A percentile compares a stretch with the other conserved stretches of the same genome.
Evolutionary conservation across 108 stramenopile genomes (phyloP).

Genomic region (Hondaea fermentalgiana): DNA sequence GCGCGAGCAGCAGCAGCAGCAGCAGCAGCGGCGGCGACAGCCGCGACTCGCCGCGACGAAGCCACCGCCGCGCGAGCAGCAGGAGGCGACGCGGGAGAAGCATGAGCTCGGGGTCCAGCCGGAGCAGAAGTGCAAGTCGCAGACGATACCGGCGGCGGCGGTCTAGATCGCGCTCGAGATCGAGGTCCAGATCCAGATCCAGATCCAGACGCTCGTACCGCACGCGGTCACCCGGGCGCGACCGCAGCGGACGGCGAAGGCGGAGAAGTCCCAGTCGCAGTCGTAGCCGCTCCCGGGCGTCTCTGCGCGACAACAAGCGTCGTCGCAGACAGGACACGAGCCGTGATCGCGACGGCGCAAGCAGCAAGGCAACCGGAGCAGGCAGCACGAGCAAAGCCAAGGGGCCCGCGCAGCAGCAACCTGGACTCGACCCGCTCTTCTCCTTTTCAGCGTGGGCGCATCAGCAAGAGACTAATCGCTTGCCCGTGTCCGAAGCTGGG

Average conservation of each 20-base stretch:
- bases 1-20: too few relatives aligned
- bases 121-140: too few relatives aligned
- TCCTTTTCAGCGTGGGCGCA: not conserved
- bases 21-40: too few relatives aligned
- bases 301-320: not conserved
- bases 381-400: not conserved
- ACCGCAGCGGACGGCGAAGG: not conserved
- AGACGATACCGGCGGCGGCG: too few relatives aligned
- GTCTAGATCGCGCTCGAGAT: too few relatives aligned
- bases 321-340: not conserved
- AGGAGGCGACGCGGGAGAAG: too few relatives aligned
- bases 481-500: slow-evolving; percentile 2
- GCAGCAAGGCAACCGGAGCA: not conserved
- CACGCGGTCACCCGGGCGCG: not conserved
- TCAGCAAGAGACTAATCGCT: not conserved
- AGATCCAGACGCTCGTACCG: not conserved
- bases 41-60: too few relatives aligned
- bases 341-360: not conserved
- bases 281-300: not conserved
- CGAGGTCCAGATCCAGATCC: not conserved
- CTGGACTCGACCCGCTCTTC: not conserved
- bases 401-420: not conserved
- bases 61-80: too few relatives aligned
- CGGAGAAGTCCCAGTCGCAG: not conserved
- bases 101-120: too few relatives aligned